phyloP scores from a whole-genome alignment of 345 rosid species.

The Camelina sativa region DNA sequence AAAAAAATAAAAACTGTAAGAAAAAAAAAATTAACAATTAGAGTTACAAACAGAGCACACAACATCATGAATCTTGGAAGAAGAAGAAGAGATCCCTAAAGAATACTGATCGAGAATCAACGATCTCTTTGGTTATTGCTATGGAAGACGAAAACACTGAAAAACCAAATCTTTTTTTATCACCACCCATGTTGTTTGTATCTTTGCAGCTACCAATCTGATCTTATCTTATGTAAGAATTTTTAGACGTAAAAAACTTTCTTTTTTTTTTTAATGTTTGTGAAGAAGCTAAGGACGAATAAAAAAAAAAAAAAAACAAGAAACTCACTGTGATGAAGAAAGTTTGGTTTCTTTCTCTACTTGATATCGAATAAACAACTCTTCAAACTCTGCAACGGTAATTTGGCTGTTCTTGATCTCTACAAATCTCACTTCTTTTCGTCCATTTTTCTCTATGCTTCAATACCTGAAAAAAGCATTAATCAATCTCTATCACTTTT shows the following conservation, averaged over 20 bases:
- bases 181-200: conserved; percentile 43
- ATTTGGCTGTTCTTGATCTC: conserved; percentile 37
- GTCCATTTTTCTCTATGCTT: conserved; percentile 32
- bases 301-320: conserved; percentile 6
- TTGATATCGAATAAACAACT: conserved; percentile 35
- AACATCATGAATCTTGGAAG: conserved; percentile 35
- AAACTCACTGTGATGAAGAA: conserved; percentile 45
- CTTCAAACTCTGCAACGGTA: conserved; percentile 33
- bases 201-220: conserved; percentile 44
- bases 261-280: conserved; percentile 8
- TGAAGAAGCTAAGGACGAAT: conserved; percentile 29
- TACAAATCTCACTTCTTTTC: conserved; percentile 40
- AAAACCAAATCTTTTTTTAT: conserved; percentile 24
- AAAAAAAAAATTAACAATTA: conserved; percentile 33
- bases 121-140: conserved; percentile 41
- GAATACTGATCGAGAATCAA: conserved; percentile 46
- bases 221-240: conserved; percentile 43
- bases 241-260: neutral
- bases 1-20: conserved; percentile 22
- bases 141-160: conserved; percentile 36
- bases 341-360: conserved; percentile 36
- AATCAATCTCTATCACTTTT: neutral
- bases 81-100: conserved; percentile 32
- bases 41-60: conserved; percentile 48
- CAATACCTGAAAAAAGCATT: conserved; percentile 37